Base-by-base conservation (phyloP, 257 asterid species). In the Scutellaria minor region DNA sequence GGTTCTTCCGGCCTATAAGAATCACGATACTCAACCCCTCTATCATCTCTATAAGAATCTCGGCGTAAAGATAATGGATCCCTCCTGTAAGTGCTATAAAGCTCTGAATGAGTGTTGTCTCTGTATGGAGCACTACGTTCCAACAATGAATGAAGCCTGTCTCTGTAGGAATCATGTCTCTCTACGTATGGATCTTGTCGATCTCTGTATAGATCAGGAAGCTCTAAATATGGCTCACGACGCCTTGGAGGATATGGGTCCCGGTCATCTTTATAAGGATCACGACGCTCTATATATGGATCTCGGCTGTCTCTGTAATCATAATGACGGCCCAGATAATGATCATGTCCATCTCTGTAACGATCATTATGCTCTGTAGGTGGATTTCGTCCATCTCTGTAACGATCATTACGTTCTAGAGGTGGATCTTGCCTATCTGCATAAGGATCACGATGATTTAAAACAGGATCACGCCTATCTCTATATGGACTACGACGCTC, bases 1-100 rank as follows among this genome's bases (percentile, higher is more conserved):
- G 62, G 35, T 31, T 73, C 78, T 12, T 71, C 85, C 51, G 64
- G 77, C 73, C 87, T 65, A 57, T 84, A 84, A 76, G 77, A 50
- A 72, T 80, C 85, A 47, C 70, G 80, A 51, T 74, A 41, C 63
- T 70, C 85, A 41, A 18, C 41, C 54, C 66, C 76, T 13, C 68
- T 71, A 35, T 73, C 83, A 20, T 72, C 83, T 64, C 79, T 53
- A 65, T 76, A 76, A 61, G 58, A 42, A 53, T 64, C 84, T 13
- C 52, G 82, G 55, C 14, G 55, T 13, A 75, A 82, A 5, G 77
- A 51, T 24, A 75, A 7, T 1, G 69, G 60, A 7, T 61, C 80
- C 73, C 80, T 70, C 71, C 73, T 60, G 56, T 77, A 77, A 9
- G 70, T 6, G 68, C 62, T 60, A 68, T 80, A 80, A 31, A 80